A percentile compares a stretch with the other conserved stretches of the same genome.
Evolutionary conservation across 345 rosid genomes (phyloP).

Genomic region (Populus ilicifolia): DNA sequence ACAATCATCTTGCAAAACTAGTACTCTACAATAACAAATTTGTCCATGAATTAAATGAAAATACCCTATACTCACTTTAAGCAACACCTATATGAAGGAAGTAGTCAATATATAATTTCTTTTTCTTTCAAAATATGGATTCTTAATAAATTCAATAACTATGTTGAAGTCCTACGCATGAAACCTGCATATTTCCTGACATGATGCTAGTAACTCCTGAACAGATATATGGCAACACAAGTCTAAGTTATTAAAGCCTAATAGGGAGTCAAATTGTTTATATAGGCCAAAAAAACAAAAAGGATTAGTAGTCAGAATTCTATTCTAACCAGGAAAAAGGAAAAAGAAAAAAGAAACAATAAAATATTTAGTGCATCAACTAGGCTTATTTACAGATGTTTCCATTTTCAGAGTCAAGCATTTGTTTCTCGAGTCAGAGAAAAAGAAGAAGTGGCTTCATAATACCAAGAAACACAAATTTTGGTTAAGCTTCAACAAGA

Average conservation of each 20-base stretch:
- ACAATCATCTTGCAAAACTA: neutral
- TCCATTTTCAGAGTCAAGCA: neutral
- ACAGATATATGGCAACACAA: neutral
- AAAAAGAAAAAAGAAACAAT: too few species aligned
- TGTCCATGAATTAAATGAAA: neutral
- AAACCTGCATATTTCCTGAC: neutral
- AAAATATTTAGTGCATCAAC: neutral
- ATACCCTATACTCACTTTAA: neutral
- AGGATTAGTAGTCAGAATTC: neutral
- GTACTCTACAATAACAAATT: neutral
- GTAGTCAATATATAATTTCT: neutral
- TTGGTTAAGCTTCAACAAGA: neutral
- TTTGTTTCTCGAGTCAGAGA: neutral
- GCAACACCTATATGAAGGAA: neutral
- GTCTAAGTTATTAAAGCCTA: neutral
- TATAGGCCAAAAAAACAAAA: too few species aligned
- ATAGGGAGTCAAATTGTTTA: neutral
- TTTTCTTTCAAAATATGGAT: neutral
- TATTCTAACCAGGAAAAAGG: neutral
- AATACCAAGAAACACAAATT: neutral
- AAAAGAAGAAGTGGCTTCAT: neutral
- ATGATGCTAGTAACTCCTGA: neutral
- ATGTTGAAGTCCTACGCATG: neutral
- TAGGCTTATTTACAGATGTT: neutral
- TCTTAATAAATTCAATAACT: neutral